Evolutionary conservation across 306 rosid genomes (phyloP).

Genomic region (Ochetophila trinervis): DNA sequence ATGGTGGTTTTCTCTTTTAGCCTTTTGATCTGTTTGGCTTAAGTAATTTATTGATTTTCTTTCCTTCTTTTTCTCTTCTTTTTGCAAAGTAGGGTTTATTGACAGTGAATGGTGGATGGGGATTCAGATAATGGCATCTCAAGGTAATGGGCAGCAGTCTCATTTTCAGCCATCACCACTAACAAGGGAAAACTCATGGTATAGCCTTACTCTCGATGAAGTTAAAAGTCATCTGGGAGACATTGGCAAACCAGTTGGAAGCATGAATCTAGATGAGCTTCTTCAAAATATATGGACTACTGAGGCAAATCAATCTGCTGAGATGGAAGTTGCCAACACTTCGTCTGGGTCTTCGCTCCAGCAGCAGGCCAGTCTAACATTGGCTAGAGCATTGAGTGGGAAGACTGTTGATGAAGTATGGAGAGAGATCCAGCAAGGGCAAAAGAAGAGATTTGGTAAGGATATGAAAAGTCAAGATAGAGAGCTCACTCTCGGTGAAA

Average conservation of each 20-base stretch:
- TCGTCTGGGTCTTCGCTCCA: slow-evolving; percentile 44
- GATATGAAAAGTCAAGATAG: slow-evolving; percentile 35
- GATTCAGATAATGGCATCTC: slow-evolving; percentile 72
- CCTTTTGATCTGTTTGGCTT: no score
- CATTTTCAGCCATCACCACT: slow-evolving; percentile 53
- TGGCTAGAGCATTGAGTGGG: slow-evolving; percentile 62
- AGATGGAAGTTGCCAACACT: slow-evolving; percentile 36
- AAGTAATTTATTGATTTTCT: no score
- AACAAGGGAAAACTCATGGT: slow-evolving; percentile 62
- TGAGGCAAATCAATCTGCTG: slow-evolving; percentile 48
- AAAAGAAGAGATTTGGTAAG: slow-evolving; percentile 44
- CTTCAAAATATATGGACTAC: slow-evolving; percentile 69
- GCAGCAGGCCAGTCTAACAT: slow-evolving; percentile 59
- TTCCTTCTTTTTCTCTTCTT: neutral
- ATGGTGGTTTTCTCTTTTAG: no score
- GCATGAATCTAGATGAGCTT: slow-evolving; percentile 79
- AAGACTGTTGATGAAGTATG: slow-evolving; percentile 81
- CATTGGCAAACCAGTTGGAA: slow-evolving; percentile 55
- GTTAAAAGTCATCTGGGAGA: slow-evolving; percentile 51
- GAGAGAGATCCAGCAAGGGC: slow-evolving; percentile 72
- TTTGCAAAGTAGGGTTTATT: slow-evolving; percentile 30
- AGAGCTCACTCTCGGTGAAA: slow-evolving; percentile 57
- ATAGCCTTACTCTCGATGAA: slow-evolving; percentile 59
- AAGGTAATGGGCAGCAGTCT: slow-evolving; percentile 55
- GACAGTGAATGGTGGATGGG: slow-evolving; percentile 51